A percentile compares a stretch with the other conserved stretches of the same genome.
These are phyloP conservation scores for Argentina anserina DNA, from an alignment of 306 rosid genomes.

Conservation along the genomic window DNA sequence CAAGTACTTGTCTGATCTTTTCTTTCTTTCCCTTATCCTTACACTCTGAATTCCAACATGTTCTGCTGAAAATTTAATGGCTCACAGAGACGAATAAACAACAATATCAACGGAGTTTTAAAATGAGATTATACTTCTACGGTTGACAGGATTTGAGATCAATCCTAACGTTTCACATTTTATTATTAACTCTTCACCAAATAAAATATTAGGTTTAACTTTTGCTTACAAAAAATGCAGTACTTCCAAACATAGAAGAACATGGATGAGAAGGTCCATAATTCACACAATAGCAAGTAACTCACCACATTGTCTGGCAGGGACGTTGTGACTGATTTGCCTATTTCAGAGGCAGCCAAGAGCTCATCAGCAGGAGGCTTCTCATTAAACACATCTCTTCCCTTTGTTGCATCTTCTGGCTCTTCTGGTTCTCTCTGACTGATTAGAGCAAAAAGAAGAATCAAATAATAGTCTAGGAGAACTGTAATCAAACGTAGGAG, in stretches of 20 bases:
- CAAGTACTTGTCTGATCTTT: neutral
- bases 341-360: conserved; percentile 91
- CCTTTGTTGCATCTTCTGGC: conserved; percentile 98
- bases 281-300: conserved; percentile 4
- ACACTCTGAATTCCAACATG: neutral
- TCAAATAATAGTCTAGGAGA: conserved; percentile 12
- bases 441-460: conserved; percentile 19
- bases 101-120: neutral
- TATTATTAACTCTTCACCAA: neutral
- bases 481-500: conserved; percentile 7
- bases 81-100: neutral
- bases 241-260: neutral
- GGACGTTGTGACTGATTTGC: conserved; percentile 82
- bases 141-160: neutral
- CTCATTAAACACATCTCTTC: conserved; percentile 97
- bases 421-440: conserved; percentile 99
- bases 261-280: neutral
- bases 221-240: neutral
- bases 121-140: neutral
- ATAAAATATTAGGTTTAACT: neutral
- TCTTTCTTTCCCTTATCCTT: neutral
- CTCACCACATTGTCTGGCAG: conserved; percentile 98
- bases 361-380: conserved; percentile 98
- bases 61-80: neutral
- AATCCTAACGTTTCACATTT: neutral